Evolutionary conservation across 345 rosid genomes (phyloP), one percentile per base, ranked within the genome.

Genomic region (Geranium brycei): DNA sequence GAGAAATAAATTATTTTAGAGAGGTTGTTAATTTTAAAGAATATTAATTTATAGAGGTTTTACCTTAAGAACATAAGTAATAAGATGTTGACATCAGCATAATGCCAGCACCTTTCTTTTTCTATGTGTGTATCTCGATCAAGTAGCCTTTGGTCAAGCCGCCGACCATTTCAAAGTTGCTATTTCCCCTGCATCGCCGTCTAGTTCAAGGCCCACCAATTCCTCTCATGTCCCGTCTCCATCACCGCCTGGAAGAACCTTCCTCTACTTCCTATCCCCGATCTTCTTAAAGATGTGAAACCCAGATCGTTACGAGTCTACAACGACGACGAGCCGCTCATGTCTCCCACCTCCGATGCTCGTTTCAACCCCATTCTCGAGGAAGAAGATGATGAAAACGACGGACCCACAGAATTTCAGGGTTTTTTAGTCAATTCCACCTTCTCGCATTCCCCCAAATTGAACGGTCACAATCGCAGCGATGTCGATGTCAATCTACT

Each of bases 291-390:
- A 74, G 12, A 10, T 14, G 5, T 63, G 5, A 64, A 62, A 14
- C 1, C 38, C 1, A 86, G 77, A 67, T 63, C 76, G 4, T 60
- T 85, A 30, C 80, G 86, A 58, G 83, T 82, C 63, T 91, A 91
- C 74, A 74, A 88, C 73, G 96, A 91, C 67, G 97, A 91, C 68
- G 97, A 91, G 72, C 80, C 91, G 4, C 72, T 91, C 64, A 64
- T 69, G 40, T 81, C 88, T 16, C 89, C 86, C 13, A 67, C 71
- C 32, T 79, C 83, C 59, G 66, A 81, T 31, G 69, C 91, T 6
- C 65, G 81, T 40, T 77, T 91, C 66, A 81, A 80, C 71, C 77
- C 97, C 8, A 91, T 91, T 32, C 95, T 85, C 0, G 97, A 91
- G 72, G 95, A 91, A 72, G 78, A 80, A 56, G 83, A 71, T 3